These are phyloP conservation scores for Xylaria sp. DNA, from an alignment of 2,329 filamentous ascomycete genomes.

Conservation along the genomic window DNA sequence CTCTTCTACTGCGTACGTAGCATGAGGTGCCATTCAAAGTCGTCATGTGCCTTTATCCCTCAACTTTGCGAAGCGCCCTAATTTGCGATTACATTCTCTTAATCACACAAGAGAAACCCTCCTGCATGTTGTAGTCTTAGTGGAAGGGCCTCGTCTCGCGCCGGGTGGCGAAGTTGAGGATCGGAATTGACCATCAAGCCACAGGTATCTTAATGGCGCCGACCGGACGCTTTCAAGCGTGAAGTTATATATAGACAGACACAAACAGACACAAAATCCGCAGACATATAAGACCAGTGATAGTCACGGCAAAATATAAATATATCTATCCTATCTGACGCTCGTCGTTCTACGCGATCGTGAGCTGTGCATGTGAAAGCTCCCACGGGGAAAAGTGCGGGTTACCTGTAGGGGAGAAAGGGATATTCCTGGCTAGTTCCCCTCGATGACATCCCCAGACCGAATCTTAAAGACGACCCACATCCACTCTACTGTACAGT, in stretches of 20 bases:
- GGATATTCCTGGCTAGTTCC: slow-evolving; percentile 16
- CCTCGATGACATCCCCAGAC: slow-evolving; percentile 29
- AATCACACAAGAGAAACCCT: slow-evolving; percentile 12
- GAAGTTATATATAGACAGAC: background rate
- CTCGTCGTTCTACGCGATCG: background rate
- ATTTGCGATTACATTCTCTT: slow-evolving; percentile 3
- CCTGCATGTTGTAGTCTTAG: background rate
- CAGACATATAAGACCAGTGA: background rate
- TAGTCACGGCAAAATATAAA: background rate
- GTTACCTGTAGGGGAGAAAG: slow-evolving; percentile 15
- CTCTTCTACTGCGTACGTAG: background rate
- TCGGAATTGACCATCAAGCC: slow-evolving; percentile 16
- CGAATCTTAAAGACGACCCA: slow-evolving; percentile 21
- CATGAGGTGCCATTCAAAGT: background rate
- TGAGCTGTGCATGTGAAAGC: slow-evolving; percentile 26
- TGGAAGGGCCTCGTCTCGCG: slow-evolving; percentile 8
- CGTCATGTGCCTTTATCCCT: slow-evolving; percentile 14
- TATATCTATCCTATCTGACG: background rate
- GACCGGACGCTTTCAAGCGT: background rate
- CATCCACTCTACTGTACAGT: background rate
- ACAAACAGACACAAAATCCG: background rate
- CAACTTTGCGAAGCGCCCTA: background rate
- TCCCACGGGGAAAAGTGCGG: slow-evolving; percentile 15
- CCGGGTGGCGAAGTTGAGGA: slow-evolving; percentile 6
- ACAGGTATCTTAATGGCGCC: slow-evolving; percentile 1